Evolutionary conservation across 148 eudicot genomes (phyloP).

Genomic region (Camellia granthamiana): DNA sequence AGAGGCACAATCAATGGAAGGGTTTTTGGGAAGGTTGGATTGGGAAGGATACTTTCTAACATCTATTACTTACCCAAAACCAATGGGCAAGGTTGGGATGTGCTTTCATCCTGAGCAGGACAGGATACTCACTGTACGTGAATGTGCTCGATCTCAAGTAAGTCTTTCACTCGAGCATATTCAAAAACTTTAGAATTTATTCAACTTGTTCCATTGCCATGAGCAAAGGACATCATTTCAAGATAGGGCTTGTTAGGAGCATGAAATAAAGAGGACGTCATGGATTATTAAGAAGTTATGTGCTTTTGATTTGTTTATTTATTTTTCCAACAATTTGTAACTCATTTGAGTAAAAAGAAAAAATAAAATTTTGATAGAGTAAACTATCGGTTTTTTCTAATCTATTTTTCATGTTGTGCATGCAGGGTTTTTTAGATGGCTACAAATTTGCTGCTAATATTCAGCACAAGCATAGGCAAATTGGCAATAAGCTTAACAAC

Average conservation of each 20-base stretch:
- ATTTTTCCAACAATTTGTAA: not conserved
- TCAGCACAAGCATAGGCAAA: conserved; percentile 38
- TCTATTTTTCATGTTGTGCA: not conserved
- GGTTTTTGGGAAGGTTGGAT: conserved; percentile 95
- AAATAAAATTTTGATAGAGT: not conserved
- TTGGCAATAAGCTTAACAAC: conserved; percentile 68
- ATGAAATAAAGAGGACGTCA: no score
- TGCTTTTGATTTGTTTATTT: not conserved
- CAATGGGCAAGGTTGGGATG: conserved; percentile 99
- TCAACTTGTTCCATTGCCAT: not conserved
- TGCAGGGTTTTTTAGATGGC: conserved; percentile 28
- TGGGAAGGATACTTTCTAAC: conserved; percentile 99
- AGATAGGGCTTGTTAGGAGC: no score
- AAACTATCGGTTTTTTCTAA: no score
- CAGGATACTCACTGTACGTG: conserved; percentile 89
- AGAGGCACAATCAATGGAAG: conserved; percentile 98
- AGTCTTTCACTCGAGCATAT: conserved; percentile 15
- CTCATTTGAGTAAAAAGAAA: no score
- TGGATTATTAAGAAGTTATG: not conserved
- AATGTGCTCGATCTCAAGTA: conserved; percentile 97
- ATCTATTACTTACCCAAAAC: conserved; percentile 91
- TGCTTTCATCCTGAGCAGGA: conserved; percentile 98
- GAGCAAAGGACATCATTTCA: not conserved
- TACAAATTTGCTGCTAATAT: no score
- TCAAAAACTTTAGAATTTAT: not conserved